phyloP scores from a whole-genome alignment of 2,329 filamentous ascomycete genomes.

The Ascochyta fabae region DNA sequence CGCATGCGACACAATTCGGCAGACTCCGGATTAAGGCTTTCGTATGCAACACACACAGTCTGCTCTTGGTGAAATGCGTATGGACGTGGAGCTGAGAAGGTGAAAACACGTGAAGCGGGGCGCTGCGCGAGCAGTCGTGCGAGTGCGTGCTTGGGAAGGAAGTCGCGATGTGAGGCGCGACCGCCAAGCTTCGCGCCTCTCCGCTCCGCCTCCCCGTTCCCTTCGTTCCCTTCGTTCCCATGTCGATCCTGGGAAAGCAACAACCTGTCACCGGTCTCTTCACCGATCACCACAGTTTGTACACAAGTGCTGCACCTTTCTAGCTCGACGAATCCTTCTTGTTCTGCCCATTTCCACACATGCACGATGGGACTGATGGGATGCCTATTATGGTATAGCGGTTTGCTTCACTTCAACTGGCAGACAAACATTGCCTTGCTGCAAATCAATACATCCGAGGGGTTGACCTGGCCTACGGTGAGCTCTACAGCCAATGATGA shows the following conservation, averaged over 20 bases:
- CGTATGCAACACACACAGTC: background rate
- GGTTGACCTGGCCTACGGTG: background rate
- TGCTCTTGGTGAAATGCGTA: background rate
- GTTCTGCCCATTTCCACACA: constrained; percentile 6
- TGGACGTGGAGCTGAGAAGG: background rate
- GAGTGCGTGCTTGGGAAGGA: constrained; percentile 13
- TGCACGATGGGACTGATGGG: constrained; percentile 7
- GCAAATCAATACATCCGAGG: background rate
- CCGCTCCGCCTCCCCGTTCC: constrained; percentile 10
- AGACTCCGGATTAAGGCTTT: background rate
- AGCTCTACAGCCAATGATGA: constrained; percentile 4
- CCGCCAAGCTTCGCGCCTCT: constrained; percentile 24
- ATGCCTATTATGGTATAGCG: constrained; percentile 12
- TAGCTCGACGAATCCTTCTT: constrained; percentile 2
- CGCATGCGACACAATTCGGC: constrained; percentile 29
- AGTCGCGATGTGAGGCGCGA: constrained; percentile 29
- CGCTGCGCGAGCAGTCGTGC: background rate
- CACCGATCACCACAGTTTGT: constrained; percentile 17
- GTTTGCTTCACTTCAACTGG: constrained; percentile 31
- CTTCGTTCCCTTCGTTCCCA: background rate
- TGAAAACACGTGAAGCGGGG: constrained; percentile 2
- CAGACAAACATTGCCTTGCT: constrained; percentile 19
- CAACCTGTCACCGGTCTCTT: constrained; percentile 1
- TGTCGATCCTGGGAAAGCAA: background rate
- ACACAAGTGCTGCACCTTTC: constrained; percentile 17